Percentiles rank a stretch among this genome's conserved stretches.
Evolutionary conservation across 2,329 filamentous ascomycete species (phyloP).

Genomic region (Aspergillus ibericus): DNA sequence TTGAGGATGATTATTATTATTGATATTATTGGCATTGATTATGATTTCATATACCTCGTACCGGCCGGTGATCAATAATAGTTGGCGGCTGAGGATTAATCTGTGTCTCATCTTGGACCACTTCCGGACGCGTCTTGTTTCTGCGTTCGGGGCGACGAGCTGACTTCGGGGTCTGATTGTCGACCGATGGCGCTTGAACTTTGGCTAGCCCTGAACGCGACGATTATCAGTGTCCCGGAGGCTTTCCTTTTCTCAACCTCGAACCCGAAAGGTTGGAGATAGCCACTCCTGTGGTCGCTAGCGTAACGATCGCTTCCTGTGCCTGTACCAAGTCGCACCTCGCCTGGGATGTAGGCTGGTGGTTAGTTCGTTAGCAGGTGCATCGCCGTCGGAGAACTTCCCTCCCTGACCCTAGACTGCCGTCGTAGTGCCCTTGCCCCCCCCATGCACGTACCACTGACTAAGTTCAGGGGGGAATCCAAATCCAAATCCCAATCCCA

Average conservation of each 20-base stretch:
- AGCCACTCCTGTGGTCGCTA: neutral
- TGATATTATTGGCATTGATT: neutral
- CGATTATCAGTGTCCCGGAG: conserved; percentile 2
- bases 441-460: conserved; percentile 4
- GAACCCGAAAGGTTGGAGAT: neutral
- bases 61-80: conserved; percentile 1
- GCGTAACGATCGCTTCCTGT: conserved; percentile 3
- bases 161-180: conserved; percentile 3
- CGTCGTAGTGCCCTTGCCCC: neutral
- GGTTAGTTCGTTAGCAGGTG: neutral
- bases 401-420: conserved; percentile 4
- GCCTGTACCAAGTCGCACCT: neutral
- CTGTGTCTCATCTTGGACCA: neutral
- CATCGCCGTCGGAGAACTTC: neutral
- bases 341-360: no score
- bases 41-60: conserved; percentile 6
- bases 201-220: neutral
- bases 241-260: conserved; percentile 4
- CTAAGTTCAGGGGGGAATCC: conserved; percentile 6
- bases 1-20: neutral
- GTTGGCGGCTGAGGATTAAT: neutral
- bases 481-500: conserved; percentile 6
- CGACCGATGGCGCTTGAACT: conserved; percentile 2
- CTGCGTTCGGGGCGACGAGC: conserved; percentile 5
- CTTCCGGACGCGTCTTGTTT: conserved; percentile 13